A percentile compares a stretch with the other conserved stretches of the same genome.
Conservation (phyloP, 768 basidiomycete species). For the Pseudohyphozyma bogoriensis region DNA sequence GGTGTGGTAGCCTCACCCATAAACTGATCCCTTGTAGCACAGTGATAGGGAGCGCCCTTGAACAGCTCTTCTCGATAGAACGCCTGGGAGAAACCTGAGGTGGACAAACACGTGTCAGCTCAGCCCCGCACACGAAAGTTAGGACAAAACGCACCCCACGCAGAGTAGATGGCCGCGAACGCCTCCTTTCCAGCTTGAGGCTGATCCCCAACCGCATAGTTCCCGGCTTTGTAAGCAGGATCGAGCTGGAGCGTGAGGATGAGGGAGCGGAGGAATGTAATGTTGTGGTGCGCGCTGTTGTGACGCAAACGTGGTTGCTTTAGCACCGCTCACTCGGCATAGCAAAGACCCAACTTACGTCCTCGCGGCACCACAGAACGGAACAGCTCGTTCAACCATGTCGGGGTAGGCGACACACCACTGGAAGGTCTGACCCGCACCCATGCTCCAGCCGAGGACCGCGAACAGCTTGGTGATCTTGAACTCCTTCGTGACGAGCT, state of each 20-base stretch:
- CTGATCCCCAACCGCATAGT: not conserved
- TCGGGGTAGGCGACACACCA: not conserved
- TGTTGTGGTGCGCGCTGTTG: constrained; percentile 3
- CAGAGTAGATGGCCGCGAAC: constrained; percentile 4
- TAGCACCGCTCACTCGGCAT: no score
- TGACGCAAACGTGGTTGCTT: no score
- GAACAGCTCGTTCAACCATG: not conserved
- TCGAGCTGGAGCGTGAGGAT: not conserved
- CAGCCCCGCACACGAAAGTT: not conserved
- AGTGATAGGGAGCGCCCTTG: no score
- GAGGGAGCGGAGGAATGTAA: constrained; percentile 1
- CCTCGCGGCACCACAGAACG: not conserved
- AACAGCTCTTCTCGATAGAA: not conserved
- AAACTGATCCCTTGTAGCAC: no score
- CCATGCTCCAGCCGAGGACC: constrained; percentile 3
- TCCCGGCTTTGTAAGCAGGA: not conserved
- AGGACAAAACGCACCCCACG: not conserved
- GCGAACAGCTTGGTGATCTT: not conserved
- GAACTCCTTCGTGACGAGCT: not conserved
- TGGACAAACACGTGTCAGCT: not conserved
- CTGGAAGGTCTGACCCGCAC: constrained; percentile 1
- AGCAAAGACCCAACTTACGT: no score
- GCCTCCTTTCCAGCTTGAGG: not conserved
- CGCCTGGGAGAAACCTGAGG: not conserved
- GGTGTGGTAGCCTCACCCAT: no score